phyloP scores from a whole-genome alignment of 305 asterid genomes.

The Coffea humblotiana region DNA sequence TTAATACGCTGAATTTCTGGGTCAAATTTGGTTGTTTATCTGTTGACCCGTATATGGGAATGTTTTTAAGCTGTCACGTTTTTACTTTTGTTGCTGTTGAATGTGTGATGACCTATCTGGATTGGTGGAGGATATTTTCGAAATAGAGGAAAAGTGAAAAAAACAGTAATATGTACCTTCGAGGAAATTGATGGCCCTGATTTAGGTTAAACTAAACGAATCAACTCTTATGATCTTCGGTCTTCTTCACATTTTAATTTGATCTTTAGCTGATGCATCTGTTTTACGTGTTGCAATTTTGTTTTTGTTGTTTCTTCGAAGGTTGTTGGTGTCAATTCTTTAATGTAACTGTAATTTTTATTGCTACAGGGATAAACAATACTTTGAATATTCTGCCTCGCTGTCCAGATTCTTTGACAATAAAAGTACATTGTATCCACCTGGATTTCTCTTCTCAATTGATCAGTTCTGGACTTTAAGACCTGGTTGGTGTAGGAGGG shows the following conservation, averaged over 20 bases:
- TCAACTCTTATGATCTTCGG: not conserved
- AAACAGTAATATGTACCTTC: slow-evolving; percentile 6
- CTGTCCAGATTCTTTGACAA: slow-evolving; percentile 11
- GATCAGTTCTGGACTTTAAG: slow-evolving; percentile 6
- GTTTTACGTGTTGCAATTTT: not conserved
- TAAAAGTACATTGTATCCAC: not conserved
- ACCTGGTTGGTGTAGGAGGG: slow-evolving; percentile 7
- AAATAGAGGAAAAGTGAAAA: not conserved
- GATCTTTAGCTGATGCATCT: not conserved
- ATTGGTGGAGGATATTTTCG: not conserved
- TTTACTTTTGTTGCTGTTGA: slow-evolving; percentile 13
- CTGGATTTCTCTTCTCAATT: slow-evolving; percentile 6
- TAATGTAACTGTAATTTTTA: slow-evolving; percentile 1
- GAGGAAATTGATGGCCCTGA: slow-evolving; percentile 2
- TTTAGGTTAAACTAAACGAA: not conserved
- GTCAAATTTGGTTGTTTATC: slow-evolving; percentile 24
- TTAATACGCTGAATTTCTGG: slow-evolving; percentile 1
- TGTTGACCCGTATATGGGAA: slow-evolving; percentile 9
- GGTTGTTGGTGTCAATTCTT: slow-evolving; percentile 10
- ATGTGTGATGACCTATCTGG: slow-evolving; percentile 1
- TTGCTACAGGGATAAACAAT: slow-evolving; percentile 16
- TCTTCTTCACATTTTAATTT: slow-evolving; percentile 1
- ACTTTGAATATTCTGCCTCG: slow-evolving; percentile 13
- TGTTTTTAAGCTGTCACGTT: slow-evolving; percentile 18
- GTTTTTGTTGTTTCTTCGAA: not conserved